Evolutionary conservation across 352 stramenopile species (phyloP).

Genomic region (Aphanomyces astaci): DNA sequence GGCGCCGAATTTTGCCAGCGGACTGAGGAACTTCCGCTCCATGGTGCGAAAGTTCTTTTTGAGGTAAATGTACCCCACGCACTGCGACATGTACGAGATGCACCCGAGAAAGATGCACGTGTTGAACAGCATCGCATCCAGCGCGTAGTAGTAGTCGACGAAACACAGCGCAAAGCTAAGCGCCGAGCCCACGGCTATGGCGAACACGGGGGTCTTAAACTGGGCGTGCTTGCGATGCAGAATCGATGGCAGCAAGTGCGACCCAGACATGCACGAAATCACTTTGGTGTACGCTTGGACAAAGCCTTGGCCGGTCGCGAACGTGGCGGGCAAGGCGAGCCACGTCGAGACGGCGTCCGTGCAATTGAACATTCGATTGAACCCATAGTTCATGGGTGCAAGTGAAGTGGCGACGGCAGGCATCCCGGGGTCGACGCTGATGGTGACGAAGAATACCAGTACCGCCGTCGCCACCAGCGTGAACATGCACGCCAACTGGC

Average conservation of each 20-base stretch:
- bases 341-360: constrained; percentile 16
- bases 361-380: constrained; percentile 28
- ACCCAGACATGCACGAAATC: constrained; percentile 31
- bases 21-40: constrained; percentile 26
- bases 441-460: constrained; percentile 29
- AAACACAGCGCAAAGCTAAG: constrained; percentile 27
- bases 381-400: constrained; percentile 22
- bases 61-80: constrained; percentile 32
- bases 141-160: constrained; percentile 19
- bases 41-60: constrained; percentile 7
- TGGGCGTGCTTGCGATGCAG: constrained; percentile 8
- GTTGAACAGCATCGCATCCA: constrained; percentile 22
- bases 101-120: constrained; percentile 25
- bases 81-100: constrained; percentile 27
- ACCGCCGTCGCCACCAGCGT: constrained; percentile 25
- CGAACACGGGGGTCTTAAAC: background rate
- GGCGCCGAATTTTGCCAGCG: constrained; percentile 29
- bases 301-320: constrained; percentile 31
- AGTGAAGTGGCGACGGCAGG: background rate
- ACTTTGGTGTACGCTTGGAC: constrained; percentile 32
- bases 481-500: constrained; percentile 26
- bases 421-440: constrained; percentile 23
- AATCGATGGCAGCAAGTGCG: constrained; percentile 29
- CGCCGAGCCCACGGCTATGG: background rate
- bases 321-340: constrained; percentile 31